These are phyloP conservation scores for Sugiyamaella qingdaonensis DNA, from an alignment of 805 yeast genomes.

Conservation along the genomic window DNA sequence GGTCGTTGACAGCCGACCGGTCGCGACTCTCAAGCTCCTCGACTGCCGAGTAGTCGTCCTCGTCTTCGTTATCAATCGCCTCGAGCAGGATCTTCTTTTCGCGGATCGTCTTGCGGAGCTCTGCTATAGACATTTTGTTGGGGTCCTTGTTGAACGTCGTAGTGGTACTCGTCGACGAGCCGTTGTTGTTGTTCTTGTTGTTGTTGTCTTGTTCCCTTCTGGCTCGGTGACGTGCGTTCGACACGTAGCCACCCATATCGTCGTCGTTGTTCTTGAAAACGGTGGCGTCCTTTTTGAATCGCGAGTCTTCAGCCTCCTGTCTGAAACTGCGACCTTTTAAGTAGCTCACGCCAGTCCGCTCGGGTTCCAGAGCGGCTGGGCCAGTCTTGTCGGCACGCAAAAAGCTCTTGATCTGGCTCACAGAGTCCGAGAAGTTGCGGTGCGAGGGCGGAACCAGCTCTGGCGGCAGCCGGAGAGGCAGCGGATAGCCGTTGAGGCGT, in stretches of 20 bases:
- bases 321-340: slow-evolving; percentile 33
- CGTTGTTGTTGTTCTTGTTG: too few species aligned
- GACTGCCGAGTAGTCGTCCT: slow-evolving; percentile 35
- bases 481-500: slow-evolving; percentile 79
- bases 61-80: slow-evolving; percentile 64
- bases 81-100: slow-evolving; percentile 69
- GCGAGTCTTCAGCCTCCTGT: slow-evolving; percentile 30
- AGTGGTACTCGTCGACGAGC: neutral
- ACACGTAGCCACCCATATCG: slow-evolving; percentile 53
- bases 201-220: slow-evolving; percentile 28
- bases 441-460: slow-evolving; percentile 87
- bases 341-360: slow-evolving; percentile 28
- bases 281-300: slow-evolving; percentile 44
- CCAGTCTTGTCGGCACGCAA: slow-evolving; percentile 40
- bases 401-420: slow-evolving; percentile 64
- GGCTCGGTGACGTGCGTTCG: slow-evolving; percentile 54
- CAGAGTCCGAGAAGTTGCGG: slow-evolving; percentile 64
- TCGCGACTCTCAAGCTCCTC: slow-evolving; percentile 37
- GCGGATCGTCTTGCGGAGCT: slow-evolving; percentile 58
- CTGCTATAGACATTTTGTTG: slow-evolving; percentile 39
- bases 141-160: slow-evolving; percentile 8
- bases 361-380: slow-evolving; percentile 17
- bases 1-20: slow-evolving; percentile 53
- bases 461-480: slow-evolving; percentile 80
- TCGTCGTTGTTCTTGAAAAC: slow-evolving; percentile 71